These are phyloP conservation scores for Xylariaceae sp. DNA, from an alignment of 2,329 filamentous ascomycete species.

Conservation along the genomic window DNA sequence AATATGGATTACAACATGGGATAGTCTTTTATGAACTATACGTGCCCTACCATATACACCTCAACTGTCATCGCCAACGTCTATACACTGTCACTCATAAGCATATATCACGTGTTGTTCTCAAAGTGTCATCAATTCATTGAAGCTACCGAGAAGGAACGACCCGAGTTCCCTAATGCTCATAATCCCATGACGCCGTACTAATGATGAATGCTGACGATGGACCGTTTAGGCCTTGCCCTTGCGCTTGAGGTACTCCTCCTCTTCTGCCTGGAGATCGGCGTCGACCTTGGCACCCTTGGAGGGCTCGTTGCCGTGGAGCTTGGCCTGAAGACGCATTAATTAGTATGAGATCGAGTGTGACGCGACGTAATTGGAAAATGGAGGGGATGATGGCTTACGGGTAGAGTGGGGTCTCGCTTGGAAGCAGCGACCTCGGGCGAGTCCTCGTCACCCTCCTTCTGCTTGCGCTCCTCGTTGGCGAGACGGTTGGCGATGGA, in stretches of 20 bases:
- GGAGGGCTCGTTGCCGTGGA: conserved; percentile 72
- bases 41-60: too few relatives aligned
- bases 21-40: too few relatives aligned
- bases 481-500: conserved; percentile 70
- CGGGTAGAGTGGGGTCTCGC: conserved; percentile 60
- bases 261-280: conserved; percentile 65
- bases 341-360: neutral
- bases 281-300: conserved; percentile 71
- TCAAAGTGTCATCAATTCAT: too few relatives aligned
- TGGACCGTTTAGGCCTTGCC: conserved; percentile 40
- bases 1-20: too few relatives aligned
- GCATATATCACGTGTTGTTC: too few relatives aligned
- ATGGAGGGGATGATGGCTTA: conserved; percentile 33
- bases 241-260: conserved; percentile 62
- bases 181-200: neutral
- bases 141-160: too few relatives aligned
- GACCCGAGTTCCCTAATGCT: too few relatives aligned
- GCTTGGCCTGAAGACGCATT: conserved; percentile 46
- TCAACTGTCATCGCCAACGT: too few relatives aligned
- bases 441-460: conserved; percentile 44
- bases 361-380: conserved; percentile 7
- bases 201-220: neutral
- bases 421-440: conserved; percentile 43
- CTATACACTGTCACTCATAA: too few relatives aligned
- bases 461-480: conserved; percentile 47